Percentiles rank a stretch among this genome's conserved stretches.
These are phyloP conservation scores for Acaromyces ingoldii DNA, from an alignment of 1,284 basidiomycete species.

Conservation along the genomic window DNA sequence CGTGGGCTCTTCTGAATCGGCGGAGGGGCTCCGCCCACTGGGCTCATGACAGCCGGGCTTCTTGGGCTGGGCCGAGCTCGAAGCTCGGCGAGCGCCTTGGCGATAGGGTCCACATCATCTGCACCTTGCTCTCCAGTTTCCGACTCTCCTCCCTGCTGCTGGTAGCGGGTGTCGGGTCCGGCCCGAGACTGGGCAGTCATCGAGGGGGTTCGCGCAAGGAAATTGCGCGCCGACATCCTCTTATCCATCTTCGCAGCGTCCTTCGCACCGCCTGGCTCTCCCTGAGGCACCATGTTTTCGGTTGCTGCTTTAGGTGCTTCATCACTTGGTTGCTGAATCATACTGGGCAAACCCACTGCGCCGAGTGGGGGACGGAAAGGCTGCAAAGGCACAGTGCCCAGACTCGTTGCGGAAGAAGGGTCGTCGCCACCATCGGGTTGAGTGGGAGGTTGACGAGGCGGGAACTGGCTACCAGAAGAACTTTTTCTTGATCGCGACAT, in stretches of 20 bases:
- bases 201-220: constrained; percentile 41
- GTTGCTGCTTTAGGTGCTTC: too few relatives aligned
- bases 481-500: constrained; percentile 2
- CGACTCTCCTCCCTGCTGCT: constrained; percentile 32
- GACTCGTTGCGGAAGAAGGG: too few relatives aligned
- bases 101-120: constrained; percentile 73
- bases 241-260: constrained; percentile 10
- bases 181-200: constrained; percentile 15
- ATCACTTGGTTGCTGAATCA: constrained; percentile 10
- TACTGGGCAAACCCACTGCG: constrained; percentile 17
- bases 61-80: constrained; percentile 46
- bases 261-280: constrained; percentile 10
- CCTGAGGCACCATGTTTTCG: constrained; percentile 12
- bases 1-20: too few relatives aligned
- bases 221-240: constrained; percentile 34
- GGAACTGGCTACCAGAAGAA: too few relatives aligned
- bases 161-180: not conserved
- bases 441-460: too few relatives aligned
- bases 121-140: too few relatives aligned
- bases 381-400: too few relatives aligned
- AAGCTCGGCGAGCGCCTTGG: constrained; percentile 63
- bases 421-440: too few relatives aligned
- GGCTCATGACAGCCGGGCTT: too few relatives aligned
- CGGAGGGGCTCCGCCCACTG: too few relatives aligned
- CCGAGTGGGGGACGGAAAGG: constrained; percentile 16